A percentile compares a stretch with the other conserved stretches of the same genome.
Evolutionary conservation across 2,329 filamentous ascomycete genomes (phyloP).

Genomic region (Penicillium sp.): DNA sequence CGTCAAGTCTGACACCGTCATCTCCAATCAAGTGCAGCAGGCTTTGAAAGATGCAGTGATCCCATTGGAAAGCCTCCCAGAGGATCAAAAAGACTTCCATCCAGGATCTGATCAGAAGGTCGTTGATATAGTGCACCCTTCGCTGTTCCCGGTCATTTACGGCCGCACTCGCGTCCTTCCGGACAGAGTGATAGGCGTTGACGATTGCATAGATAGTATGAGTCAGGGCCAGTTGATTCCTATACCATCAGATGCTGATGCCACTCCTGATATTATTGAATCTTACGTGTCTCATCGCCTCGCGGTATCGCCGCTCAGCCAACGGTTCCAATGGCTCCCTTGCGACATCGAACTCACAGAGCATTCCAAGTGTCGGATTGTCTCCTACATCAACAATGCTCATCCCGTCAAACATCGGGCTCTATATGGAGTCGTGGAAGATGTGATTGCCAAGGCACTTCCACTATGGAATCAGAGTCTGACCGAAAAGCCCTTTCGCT

Average conservation of each 20-base stretch:
- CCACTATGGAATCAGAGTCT: conserved; percentile 48
- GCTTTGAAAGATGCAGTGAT: conserved; percentile 48
- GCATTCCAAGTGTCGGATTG: conserved; percentile 26
- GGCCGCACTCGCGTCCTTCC: conserved; percentile 26
- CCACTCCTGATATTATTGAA: not conserved
- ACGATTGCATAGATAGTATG: conserved; percentile 22
- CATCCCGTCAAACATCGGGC: conserved; percentile 34
- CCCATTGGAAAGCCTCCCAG: conserved; percentile 46
- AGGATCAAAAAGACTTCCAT: conserved; percentile 60
- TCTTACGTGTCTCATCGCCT: too few relatives aligned
- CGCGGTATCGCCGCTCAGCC: conserved; percentile 16
- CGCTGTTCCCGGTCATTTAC: conserved; percentile 41
- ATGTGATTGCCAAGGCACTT: conserved; percentile 39
- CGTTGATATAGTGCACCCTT: conserved; percentile 64
- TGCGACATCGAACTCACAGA: conserved; percentile 35
- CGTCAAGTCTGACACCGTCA: conserved; percentile 54
- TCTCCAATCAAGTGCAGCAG: conserved; percentile 42
- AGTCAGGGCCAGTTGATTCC: conserved; percentile 9
- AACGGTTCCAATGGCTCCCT: conserved; percentile 50
- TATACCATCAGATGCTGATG: not conserved
- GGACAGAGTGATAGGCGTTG: conserved; percentile 16
- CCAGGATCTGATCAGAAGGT: conserved; percentile 58
- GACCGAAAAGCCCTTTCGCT: conserved; percentile 1
- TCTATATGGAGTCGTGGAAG: conserved; percentile 41
- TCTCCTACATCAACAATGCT: conserved; percentile 47